phyloP scores from a whole-genome alignment of 306 rosid genomes.

The Malus fusca region DNA sequence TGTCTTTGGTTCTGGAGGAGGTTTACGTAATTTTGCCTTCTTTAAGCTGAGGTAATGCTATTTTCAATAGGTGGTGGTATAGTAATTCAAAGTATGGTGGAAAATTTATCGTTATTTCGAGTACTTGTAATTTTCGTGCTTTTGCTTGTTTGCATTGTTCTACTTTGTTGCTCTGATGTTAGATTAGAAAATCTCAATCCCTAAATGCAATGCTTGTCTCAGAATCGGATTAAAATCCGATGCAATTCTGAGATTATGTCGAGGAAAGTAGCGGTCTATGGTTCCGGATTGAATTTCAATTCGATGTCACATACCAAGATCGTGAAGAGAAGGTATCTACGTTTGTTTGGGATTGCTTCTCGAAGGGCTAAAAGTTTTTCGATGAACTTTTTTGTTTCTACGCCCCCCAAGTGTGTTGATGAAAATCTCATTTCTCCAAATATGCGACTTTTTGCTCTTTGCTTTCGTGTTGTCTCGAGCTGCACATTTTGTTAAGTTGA shows the following conservation, averaged over 20 bases:
- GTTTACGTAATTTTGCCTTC: neutral
- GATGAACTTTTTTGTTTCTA: no score
- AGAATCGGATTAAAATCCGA: neutral
- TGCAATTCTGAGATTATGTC: neutral
- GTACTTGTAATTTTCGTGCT: neutral
- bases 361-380: no score
- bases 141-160: neutral
- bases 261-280: no score
- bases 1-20: neutral
- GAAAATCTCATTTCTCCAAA: no score
- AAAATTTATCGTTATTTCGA: neutral
- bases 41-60: neutral
- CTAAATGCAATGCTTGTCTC: neutral
- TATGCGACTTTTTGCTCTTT: neutral
- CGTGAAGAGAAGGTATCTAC: no score
- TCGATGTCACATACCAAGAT: no score
- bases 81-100: neutral
- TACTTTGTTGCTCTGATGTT: neutral
- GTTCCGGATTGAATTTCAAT: no score
- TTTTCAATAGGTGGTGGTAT: neutral
- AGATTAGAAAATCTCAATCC: neutral
- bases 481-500: no score
- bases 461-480: neutral
- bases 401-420: no score
- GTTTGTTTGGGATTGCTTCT: neutral